phyloP scores from a whole-genome alignment of 345 rosid genomes.

The Microcos paniculata region DNA sequence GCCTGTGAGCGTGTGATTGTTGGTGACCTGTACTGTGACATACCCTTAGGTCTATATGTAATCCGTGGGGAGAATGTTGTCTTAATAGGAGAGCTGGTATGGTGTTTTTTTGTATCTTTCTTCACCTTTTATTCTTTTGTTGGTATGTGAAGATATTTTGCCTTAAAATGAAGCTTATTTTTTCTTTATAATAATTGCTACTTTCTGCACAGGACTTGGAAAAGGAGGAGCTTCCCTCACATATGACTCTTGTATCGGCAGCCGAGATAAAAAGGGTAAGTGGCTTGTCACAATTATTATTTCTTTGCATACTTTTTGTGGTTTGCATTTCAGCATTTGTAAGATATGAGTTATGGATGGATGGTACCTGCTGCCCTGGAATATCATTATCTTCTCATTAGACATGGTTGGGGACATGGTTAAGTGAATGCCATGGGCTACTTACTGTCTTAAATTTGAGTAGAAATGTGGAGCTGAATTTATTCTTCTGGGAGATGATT shows the following conservation, averaged over 20 bases:
- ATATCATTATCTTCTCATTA: too few species aligned
- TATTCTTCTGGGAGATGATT: neutral
- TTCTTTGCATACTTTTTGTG: neutral
- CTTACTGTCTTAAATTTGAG: neutral
- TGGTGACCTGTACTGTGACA: conserved; percentile 81
- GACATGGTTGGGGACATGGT: neutral
- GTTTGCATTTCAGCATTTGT: neutral
- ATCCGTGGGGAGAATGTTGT: conserved; percentile 96
- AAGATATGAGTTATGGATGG: too few species aligned
- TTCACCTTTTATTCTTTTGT: neutral
- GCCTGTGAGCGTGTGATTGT: conserved; percentile 92
- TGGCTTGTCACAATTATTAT: neutral
- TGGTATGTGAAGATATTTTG: neutral
- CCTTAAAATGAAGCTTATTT: neutral
- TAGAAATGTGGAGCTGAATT: neutral
- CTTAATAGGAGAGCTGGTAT: conserved; percentile 90
- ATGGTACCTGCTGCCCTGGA: too few species aligned
- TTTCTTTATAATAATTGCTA: neutral
- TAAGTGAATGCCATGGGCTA: neutral
- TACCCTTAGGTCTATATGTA: conserved; percentile 84
- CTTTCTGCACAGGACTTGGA: conserved; percentile 43
- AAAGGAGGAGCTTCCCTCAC: conserved; percentile 71
- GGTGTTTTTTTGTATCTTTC: neutral
- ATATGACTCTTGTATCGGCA: conserved; percentile 51
- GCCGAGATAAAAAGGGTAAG: conserved; percentile 57